Percentiles rank a stretch among this genome's conserved stretches.
Conservation (phyloP, 1,139 yeast genomes). For the Casaregolazyma lundiana region DNA sequence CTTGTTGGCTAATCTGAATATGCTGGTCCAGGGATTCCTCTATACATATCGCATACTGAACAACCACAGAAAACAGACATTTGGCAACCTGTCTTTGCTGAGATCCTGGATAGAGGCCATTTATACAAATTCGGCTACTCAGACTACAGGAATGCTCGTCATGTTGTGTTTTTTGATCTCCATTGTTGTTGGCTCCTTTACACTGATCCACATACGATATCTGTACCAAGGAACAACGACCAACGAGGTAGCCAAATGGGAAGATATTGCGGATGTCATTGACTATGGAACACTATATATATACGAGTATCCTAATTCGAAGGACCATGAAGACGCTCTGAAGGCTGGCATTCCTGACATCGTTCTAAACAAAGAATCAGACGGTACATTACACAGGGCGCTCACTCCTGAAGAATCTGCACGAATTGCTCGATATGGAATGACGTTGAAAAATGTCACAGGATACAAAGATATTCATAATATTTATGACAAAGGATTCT, state of each 20-base stretch:
- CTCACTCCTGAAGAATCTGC: slow-evolving; percentile 26
- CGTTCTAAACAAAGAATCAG: slow-evolving; percentile 27
- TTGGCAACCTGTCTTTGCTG: slow-evolving; percentile 1
- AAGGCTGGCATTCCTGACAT: slow-evolving; percentile 24
- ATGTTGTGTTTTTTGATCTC: slow-evolving; percentile 52
- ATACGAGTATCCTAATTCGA: slow-evolving; percentile 22
- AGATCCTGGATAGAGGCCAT: slow-evolving; percentile 7
- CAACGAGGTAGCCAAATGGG: slow-evolving; percentile 85
- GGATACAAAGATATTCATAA: slow-evolving; percentile 52
- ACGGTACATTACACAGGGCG: slow-evolving; percentile 28
- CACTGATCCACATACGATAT: slow-evolving; percentile 56
- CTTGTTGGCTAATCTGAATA: slow-evolving; percentile 49
- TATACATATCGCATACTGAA: slow-evolving; percentile 33
- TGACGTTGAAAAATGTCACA: slow-evolving; percentile 32
- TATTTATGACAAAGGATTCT: slow-evolving; percentile 65
- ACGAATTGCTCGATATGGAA: slow-evolving; percentile 19
- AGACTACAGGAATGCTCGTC: slow-evolving; percentile 47
- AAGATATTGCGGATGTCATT: slow-evolving; percentile 58
- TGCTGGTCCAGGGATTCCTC: slow-evolving; percentile 58
- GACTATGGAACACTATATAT: slow-evolving; percentile 41
- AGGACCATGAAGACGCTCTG: slow-evolving; percentile 14
- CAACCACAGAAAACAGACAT: neutral
- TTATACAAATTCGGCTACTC: slow-evolving; percentile 7
- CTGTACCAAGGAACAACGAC: slow-evolving; percentile 84
- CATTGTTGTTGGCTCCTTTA: slow-evolving; percentile 52